Evolutionary conservation across 441 rosid species (phyloP).

Genomic region (Croton setiger): DNA sequence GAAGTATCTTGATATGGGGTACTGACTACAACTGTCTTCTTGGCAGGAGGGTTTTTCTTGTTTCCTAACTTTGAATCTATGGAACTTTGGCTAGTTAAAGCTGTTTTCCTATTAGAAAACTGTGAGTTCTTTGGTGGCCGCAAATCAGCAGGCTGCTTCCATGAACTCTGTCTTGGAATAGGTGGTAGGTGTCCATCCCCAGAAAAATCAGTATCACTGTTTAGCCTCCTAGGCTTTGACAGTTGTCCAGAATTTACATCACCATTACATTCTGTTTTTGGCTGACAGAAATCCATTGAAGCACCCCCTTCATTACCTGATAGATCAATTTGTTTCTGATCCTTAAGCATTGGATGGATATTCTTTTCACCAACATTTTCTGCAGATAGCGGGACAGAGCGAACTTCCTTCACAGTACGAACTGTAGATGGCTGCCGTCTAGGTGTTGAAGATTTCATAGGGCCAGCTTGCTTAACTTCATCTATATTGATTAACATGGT

Average conservation of each 20-base stretch:
- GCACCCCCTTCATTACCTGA: conserved; percentile 49
- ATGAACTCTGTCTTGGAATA: conserved; percentile 73
- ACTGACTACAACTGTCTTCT: conserved; percentile 46
- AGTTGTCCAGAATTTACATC: conserved; percentile 47
- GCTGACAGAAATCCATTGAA: conserved; percentile 43
- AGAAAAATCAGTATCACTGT: conserved; percentile 52
- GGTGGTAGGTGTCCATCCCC: conserved; percentile 48
- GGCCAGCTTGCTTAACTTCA: conserved; percentile 90
- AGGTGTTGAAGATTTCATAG: conserved; percentile 72
- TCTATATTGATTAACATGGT: conserved; percentile 85
- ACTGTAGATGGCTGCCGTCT: conserved; percentile 66
- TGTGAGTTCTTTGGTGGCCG: conserved; percentile 52
- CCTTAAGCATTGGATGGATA: conserved; percentile 40
- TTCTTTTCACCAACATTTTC: conserved; percentile 59
- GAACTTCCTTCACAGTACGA: conserved; percentile 80
- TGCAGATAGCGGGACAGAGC: conserved; percentile 36
- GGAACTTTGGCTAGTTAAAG: conserved; percentile 48
- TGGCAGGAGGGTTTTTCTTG: conserved; percentile 63
- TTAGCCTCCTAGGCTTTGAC: conserved; percentile 57
- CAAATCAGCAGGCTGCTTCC: conserved; percentile 73
- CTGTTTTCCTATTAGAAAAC: conserved; percentile 53
- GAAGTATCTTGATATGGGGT: conserved; percentile 84
- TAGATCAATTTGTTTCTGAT: conserved; percentile 56
- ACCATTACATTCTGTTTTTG: conserved; percentile 63
- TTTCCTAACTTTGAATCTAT: conserved; percentile 59